phyloP scores from a whole-genome alignment of 257 asterid species.

The Solanum chiquidenum region DNA sequence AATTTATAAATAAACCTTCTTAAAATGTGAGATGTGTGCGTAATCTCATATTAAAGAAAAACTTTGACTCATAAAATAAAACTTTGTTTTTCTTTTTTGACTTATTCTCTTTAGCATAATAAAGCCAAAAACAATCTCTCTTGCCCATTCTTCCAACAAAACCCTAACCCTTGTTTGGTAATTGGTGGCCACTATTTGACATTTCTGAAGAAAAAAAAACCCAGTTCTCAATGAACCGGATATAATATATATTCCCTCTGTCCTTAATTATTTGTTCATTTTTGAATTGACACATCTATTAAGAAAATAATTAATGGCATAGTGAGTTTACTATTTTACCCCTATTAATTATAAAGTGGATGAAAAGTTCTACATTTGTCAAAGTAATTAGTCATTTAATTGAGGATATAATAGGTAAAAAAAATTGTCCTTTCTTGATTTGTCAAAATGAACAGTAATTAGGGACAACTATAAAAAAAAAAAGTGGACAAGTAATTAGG shows the following conservation, averaged over 20 bases:
- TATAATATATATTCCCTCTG: background rate
- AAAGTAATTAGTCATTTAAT: no score
- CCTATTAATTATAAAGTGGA: no score
- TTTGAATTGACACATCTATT: no score
- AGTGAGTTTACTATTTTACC: no score
- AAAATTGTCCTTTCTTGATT: no score
- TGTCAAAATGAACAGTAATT: no score
- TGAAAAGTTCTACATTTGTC: no score
- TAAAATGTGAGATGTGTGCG: background rate
- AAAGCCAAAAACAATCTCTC: background rate
- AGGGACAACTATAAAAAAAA: no score
- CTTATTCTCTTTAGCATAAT: background rate
- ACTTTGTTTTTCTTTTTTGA: background rate
- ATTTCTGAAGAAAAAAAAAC: background rate
- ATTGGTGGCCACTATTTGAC: background rate
- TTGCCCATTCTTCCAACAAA: background rate
- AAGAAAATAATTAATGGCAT: no score
- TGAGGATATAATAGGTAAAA: no score
- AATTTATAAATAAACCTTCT: background rate
- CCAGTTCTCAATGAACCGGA: background rate
- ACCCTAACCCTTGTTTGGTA: conserved; percentile 1
- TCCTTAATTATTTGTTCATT: no score
- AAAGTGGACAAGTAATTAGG: no score
- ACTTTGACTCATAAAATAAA: background rate
- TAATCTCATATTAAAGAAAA: background rate